Evolutionary conservation across 2,329 filamentous ascomycete genomes (phyloP).

Genomic region (Colletotrichum godetiae): DNA sequence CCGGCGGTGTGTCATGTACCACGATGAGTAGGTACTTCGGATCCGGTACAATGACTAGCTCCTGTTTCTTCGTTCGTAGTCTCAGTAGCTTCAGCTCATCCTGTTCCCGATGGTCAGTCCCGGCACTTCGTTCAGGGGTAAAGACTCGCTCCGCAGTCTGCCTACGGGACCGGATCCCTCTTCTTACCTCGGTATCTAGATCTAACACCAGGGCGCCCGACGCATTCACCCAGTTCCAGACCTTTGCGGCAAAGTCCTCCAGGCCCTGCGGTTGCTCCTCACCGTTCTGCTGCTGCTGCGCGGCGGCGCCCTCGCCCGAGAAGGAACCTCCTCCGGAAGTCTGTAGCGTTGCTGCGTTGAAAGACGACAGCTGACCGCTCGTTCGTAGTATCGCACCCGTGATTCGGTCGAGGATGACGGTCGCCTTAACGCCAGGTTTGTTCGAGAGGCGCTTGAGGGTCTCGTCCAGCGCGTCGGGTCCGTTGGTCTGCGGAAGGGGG

Average conservation of each 20-base stretch:
- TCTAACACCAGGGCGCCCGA: conserved; percentile 78
- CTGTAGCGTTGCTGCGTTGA: conserved; percentile 43
- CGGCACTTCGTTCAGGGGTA: not conserved
- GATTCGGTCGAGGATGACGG: conserved; percentile 78
- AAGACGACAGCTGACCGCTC: conserved; percentile 73
- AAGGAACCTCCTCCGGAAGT: conserved; percentile 47
- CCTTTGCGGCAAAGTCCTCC: conserved; percentile 79
- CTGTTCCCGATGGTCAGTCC: conserved; percentile 46
- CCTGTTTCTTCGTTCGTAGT: conserved; percentile 85
- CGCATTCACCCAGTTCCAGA: conserved; percentile 79
- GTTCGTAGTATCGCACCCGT: conserved; percentile 81
- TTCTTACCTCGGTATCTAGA: conserved; percentile 74
- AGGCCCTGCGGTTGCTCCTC: conserved; percentile 62
- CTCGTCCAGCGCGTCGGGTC: conserved; percentile 72
- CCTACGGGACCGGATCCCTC: not conserved
- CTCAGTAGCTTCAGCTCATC: conserved; percentile 83
- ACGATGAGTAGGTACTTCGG: conserved; percentile 82
- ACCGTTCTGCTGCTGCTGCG: conserved; percentile 50
- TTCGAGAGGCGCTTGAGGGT: conserved; percentile 77
- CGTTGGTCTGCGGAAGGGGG: conserved; percentile 48
- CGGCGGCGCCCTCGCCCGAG: conserved; percentile 54
- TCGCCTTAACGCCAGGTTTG: conserved; percentile 83
- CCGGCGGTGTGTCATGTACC: conserved; percentile 82
- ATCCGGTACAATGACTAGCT: conserved; percentile 86
- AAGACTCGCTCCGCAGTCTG: not conserved